A percentile compares a stretch with the other conserved stretches of the same genome.
Conservation (phyloP, 192 early-diverging fungal genomes). For the Phycomyces nitens region DNA sequence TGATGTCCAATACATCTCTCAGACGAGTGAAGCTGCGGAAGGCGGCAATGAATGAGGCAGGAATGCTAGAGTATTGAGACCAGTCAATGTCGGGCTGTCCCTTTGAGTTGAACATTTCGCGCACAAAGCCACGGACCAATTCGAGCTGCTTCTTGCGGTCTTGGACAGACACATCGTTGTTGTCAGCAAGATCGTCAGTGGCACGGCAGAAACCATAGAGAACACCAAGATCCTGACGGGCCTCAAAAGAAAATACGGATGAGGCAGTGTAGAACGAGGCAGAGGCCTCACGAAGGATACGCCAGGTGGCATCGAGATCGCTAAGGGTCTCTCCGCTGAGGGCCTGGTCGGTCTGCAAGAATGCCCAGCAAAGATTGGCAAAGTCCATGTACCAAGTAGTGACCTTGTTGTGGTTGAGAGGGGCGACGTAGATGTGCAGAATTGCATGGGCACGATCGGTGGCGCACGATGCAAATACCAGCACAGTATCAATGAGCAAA, state of each 20-base stretch:
- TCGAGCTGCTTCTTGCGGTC: slow-evolving; percentile 17
- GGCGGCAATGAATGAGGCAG: slow-evolving; percentile 10
- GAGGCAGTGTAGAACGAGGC: slow-evolving; percentile 36
- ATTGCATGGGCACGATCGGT: slow-evolving; percentile 31
- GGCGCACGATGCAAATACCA: slow-evolving; percentile 37
- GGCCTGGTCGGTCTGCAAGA: slow-evolving; percentile 17
- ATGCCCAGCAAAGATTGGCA: slow-evolving; percentile 12
- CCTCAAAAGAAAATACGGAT: slow-evolving; percentile 25
- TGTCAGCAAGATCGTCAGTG: slow-evolving; percentile 38
- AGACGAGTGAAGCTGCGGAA: slow-evolving; percentile 28
- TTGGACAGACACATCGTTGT: slow-evolving; percentile 11
- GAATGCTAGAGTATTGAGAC: slow-evolving; percentile 12
- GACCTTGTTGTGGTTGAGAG: neutral
- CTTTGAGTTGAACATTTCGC: slow-evolving; percentile 21
- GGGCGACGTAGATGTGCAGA: slow-evolving; percentile 16
- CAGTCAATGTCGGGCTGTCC: slow-evolving; percentile 24
- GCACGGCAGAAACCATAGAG: slow-evolving; percentile 38
- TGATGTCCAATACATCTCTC: slow-evolving; percentile 14
- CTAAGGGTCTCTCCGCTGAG: slow-evolving; percentile 7
- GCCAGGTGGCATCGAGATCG: slow-evolving; percentile 22
- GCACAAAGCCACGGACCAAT: slow-evolving; percentile 21
- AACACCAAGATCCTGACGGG: slow-evolving; percentile 32
- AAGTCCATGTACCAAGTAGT: neutral
- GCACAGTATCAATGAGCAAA: slow-evolving; percentile 38
- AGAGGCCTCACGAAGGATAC: slow-evolving; percentile 19